phyloP scores from a whole-genome alignment of 2,329 filamentous ascomycete genomes.

The Bipolaris oryzae region DNA sequence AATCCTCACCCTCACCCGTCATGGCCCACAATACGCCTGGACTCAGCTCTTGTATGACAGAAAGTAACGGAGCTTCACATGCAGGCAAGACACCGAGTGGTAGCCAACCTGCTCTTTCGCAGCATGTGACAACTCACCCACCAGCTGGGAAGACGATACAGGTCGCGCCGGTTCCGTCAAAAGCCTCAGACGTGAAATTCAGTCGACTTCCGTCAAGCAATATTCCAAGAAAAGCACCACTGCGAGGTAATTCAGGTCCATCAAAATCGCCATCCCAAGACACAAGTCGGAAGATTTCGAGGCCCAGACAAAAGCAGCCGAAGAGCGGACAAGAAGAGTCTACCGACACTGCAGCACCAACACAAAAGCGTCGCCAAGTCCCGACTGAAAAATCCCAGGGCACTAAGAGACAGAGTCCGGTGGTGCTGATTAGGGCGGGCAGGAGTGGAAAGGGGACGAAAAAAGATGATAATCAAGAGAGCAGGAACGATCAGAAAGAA shows the following conservation, averaged over 20 bases:
- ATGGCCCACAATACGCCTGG: neutral
- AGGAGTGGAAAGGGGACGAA: no score
- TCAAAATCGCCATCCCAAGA: neutral
- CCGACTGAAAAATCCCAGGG: neutral
- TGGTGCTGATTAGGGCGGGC: neutral
- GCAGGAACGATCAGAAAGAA: neutral
- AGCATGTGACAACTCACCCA: neutral
- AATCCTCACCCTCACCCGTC: neutral
- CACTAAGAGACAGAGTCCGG: neutral
- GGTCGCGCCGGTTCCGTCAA: neutral
- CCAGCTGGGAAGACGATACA: neutral
- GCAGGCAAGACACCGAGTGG: neutral
- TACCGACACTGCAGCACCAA: neutral
- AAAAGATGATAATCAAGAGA: neutral
- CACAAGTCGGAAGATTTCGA: neutral
- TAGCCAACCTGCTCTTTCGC: neutral
- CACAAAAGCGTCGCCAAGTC: neutral
- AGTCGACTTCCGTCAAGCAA: conserved; percentile 2
- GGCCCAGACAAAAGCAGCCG: neutral
- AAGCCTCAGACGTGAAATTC: neutral
- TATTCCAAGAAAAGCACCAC: conserved; percentile 8
- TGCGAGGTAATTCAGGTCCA: neutral
- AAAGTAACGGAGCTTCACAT: neutral
- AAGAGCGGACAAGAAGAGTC: neutral
- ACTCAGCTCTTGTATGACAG: neutral